Conservation (phyloP, 2,329 filamentous ascomycete genomes). For the Pseudopithomyces maydicus region DNA sequence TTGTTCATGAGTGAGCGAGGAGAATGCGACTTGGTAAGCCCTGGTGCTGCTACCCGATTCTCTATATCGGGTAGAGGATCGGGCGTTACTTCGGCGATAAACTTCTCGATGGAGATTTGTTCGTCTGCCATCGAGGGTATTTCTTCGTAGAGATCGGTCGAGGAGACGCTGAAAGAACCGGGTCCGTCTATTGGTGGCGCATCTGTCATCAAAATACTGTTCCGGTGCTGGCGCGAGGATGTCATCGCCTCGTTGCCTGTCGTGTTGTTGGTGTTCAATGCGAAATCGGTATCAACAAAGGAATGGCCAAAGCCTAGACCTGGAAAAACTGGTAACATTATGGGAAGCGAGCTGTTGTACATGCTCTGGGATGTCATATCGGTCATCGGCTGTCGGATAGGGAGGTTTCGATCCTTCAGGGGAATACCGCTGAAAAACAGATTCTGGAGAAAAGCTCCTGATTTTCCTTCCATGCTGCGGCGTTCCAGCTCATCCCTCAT, state of each 20-base stretch:
- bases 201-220: conserved; percentile 5
- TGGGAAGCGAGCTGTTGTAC: background rate
- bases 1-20: conserved; percentile 5
- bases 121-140: background rate
- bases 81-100: background rate
- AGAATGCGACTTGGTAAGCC: background rate
- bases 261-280: background rate
- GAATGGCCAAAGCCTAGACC: background rate
- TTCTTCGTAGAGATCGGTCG: background rate
- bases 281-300: background rate
- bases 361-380: background rate
- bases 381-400: background rate
- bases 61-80: background rate
- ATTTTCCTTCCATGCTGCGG: background rate
- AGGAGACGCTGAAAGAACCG: background rate
- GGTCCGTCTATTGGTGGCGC: background rate
- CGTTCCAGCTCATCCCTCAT: conserved; percentile 14
- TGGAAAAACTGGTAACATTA: background rate
- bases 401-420: background rate
- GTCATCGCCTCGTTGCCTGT: background rate
- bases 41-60: background rate
- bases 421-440: conserved; percentile 12
- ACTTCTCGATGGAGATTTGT: background rate
- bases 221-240: background rate
- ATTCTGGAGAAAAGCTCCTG: conserved; percentile 8